phyloP scores from a whole-genome alignment of 768 basidiomycete genomes.

The Cubamyces sp. region DNA sequence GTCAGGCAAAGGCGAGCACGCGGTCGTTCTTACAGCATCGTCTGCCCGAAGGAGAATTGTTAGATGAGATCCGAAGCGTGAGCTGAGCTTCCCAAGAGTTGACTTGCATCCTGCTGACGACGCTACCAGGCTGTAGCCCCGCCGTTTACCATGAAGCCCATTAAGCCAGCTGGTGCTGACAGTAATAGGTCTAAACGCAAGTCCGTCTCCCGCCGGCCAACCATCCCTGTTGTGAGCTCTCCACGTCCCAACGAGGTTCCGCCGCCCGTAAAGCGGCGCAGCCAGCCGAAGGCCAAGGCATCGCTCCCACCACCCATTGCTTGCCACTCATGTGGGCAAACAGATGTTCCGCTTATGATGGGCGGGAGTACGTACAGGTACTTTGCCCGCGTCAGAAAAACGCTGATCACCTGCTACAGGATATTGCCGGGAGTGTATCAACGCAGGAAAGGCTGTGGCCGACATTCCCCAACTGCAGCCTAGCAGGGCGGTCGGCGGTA shows the following conservation, averaged over 20 bases:
- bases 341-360: conserved; percentile 75
- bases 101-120: background rate
- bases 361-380: conserved; percentile 63
- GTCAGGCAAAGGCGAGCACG: conserved; percentile 44
- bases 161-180: conserved; percentile 55
- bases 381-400: background rate
- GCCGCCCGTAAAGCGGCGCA: conserved; percentile 46
- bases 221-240: background rate
- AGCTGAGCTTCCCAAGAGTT: conserved; percentile 26
- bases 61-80: conserved; percentile 65
- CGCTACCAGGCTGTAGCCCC: conserved; percentile 45
- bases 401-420: conserved; percentile 42
- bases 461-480: conserved; percentile 34
- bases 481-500: background rate
- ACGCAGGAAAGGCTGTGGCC: conserved; percentile 48
- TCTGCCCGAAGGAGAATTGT: conserved; percentile 56
- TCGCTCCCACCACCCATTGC: conserved; percentile 47
- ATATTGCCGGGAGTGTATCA: conserved; percentile 71
- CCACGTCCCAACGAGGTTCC: conserved; percentile 12
- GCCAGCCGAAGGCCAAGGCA: conserved; percentile 39
- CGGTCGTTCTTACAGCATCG: conserved; percentile 60
- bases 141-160: conserved; percentile 55
- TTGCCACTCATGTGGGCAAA: conserved; percentile 64
- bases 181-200: conserved; percentile 41
- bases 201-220: conserved; percentile 37